Base-by-base conservation (phyloP, 2,329 filamentous ascomycete genomes). In the Sporothrix sp. region DNA sequence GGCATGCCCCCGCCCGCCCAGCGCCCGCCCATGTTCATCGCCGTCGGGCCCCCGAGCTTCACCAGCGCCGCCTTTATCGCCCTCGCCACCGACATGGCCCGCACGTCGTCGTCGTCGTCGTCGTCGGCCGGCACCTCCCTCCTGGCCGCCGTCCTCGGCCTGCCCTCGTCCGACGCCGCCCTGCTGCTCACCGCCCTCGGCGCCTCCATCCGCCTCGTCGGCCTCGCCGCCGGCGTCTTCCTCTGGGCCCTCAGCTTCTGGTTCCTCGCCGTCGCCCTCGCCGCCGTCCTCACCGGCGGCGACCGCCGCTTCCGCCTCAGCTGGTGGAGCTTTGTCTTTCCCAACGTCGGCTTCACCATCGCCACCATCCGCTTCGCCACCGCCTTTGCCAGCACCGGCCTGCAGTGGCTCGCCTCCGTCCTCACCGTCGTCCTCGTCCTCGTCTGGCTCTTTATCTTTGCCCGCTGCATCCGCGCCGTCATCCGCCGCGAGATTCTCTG, bases 281-380 rank as follows among this genome's bases (percentile, higher is more conserved):
- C 72, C 23, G 72, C 72, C n/a, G 67, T 73, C 7, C 52, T 70
- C 50, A 56, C 60, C 4, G 66, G 65, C 14, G 62, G 64, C 13
- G 61, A 63, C 38, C 55, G 58, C 56, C n/a, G 48, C 45, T 72
- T 71, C 52, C 68, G 66, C 52, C 61, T 71, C 28, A 70, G 66
- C 48, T 84, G 79, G 79, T 82, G 76, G 72, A 77, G 78, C 6
- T 81, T 82, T 62, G 74, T 84, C 30, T 84, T 84, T 58, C 80
- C 81, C 6, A 83, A 84, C 52, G 78, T 75, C 1, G 81, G 80
- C 0, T 75, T 84, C 47, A 78, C 76, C 2, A 67, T 84, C 35
- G 75, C 78, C 1, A 74, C 73, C 4, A 78, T 84, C 36, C 68
- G 75, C 13, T 66, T 82, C 40, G 80, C 75, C 2, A 69, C 69